Base-by-base conservation (phyloP, 768 basidiomycete genomes). In the Suillus clintonianus region DNA sequence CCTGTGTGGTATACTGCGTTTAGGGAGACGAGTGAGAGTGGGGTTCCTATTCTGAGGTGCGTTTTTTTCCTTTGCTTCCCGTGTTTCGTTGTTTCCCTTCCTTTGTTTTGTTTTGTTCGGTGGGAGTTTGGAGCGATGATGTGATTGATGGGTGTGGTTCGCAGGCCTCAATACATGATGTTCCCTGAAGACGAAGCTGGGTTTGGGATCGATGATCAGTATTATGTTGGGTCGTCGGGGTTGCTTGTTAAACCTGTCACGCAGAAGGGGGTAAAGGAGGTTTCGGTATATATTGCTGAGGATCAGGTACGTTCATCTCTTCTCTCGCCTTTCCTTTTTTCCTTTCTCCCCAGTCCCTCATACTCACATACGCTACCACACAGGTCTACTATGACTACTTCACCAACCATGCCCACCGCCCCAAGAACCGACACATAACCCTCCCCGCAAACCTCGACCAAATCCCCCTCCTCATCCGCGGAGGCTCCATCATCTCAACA, bases 1-100 rank as follows among this genome's bases (percentile, higher is more conserved):
- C 94, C 95, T 0, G 83, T 96, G 17, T 98, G 97, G 96, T 99
- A 99, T 75, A 98, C 93, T n/a, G 93, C 93, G 2, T 98, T 99
- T 87, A 84, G 88, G 48, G 93, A 98, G 74, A 88, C 94, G 8
- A 91, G 89, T 65, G 81, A 89, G 13, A 88, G 84, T 7, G 97
- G 97, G 1, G 71, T 89, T 30, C 95, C 97, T 3, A 85, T 98
- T 59, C 75, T 97, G 67, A 85, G 92, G 95, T 94, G 70, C 63
- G 83, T 69, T 41, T 51, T 0, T 61, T 41, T n/a, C 34, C 11
- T 51, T 10, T 1, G 7, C 27, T 27, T 27, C 27, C 27, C 4
- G 27, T 27, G 27, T 27, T 27, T 27, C 27, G 27, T 27, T n/a
- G n/a, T 27, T 27, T 27, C 27, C 4, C 4, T 4, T 27, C 27